A percentile compares a stretch with the other conserved stretches of the same genome.
Conservation (phyloP, 2,329 filamentous ascomycete species). For the Cadophora sp. region DNA sequence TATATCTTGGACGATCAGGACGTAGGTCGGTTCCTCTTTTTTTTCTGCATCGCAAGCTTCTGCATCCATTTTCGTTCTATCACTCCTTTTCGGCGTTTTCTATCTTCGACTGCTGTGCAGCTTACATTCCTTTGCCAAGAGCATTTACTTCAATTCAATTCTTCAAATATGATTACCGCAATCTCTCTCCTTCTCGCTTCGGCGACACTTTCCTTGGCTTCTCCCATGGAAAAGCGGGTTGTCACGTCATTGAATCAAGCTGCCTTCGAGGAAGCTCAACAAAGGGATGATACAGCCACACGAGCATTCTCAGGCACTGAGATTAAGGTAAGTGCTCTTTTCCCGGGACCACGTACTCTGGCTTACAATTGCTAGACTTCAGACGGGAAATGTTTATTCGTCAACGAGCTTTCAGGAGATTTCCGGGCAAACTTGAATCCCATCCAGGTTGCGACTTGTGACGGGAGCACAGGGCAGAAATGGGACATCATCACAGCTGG, state of each 20-base stretch:
- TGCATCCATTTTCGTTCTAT: slow-evolving; percentile 18
- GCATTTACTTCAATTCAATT: slow-evolving; percentile 22
- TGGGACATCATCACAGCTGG: slow-evolving; percentile 56
- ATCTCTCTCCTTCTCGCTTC: slow-evolving; percentile 35
- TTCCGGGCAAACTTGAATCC: slow-evolving; percentile 54
- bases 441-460: slow-evolving; percentile 50
- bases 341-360: slow-evolving; percentile 18
- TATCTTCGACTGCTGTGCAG: slow-evolving; percentile 35
- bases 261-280: slow-evolving; percentile 52
- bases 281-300: slow-evolving; percentile 50
- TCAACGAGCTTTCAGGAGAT: slow-evolving; percentile 52
- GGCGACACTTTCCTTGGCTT: slow-evolving; percentile 33
- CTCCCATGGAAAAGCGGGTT: slow-evolving; percentile 38
- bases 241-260: slow-evolving; percentile 48
- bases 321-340: slow-evolving; percentile 46
- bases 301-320: slow-evolving; percentile 48
- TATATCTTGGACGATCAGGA: background rate
- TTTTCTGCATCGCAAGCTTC: slow-evolving; percentile 15
- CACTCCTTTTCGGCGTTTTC: slow-evolving; percentile 14
- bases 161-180: slow-evolving; percentile 32
- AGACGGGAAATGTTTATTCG: slow-evolving; percentile 50
- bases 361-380: slow-evolving; percentile 45
- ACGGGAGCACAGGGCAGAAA: slow-evolving; percentile 48
- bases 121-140: slow-evolving; percentile 35
- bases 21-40: slow-evolving; percentile 8